Evolutionary conservation across 108 stramenopile genomes (phyloP).

Genomic region (Mediolabrus comicus): DNA sequence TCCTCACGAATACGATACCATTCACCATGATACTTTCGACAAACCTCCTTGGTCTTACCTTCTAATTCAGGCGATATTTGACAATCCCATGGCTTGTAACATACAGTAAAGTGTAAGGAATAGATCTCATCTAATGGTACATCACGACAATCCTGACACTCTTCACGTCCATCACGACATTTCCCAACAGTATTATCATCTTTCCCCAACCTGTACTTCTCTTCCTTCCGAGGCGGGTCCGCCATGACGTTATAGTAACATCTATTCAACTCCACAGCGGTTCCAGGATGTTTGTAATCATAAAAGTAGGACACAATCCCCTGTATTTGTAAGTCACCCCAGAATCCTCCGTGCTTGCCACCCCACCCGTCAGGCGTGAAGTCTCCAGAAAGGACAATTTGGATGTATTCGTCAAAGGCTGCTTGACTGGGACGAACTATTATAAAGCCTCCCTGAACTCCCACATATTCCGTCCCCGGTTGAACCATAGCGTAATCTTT

Average conservation of each 20-base stretch:
- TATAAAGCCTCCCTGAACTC: conserved; percentile 77
- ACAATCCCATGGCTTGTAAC: conserved; percentile 92
- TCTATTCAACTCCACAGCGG: conserved; percentile 76
- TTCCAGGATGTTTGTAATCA: conserved; percentile 53
- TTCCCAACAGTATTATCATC: conserved; percentile 4
- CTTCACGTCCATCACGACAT: conserved; percentile 46
- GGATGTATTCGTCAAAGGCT: conserved; percentile 51
- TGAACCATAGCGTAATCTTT: conserved; percentile 53
- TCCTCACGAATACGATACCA: conserved; percentile 48
- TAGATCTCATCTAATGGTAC: conserved; percentile 52
- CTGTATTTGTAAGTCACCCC: conserved; percentile 53
- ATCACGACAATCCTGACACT: conserved; percentile 74
- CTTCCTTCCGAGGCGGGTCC: conserved; percentile 68
- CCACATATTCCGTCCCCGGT: conserved; percentile 50
- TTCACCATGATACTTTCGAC: conserved; percentile 36
- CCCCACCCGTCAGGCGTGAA: conserved; percentile 45
- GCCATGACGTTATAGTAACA: conserved; percentile 92
- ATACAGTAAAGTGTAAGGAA: conserved; percentile 88
- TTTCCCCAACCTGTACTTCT: no score
- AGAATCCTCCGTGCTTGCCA: conserved; percentile 66
- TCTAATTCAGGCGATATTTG: neutral
- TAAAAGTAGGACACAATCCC: conserved; percentile 91
- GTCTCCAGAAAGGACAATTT: conserved; percentile 55
- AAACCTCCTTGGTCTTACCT: conserved; percentile 1
- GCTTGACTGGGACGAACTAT: conserved; percentile 50